Base-by-base conservation (phyloP, 176 grass and related monocot species). In the Rhynchospora pubera region DNA sequence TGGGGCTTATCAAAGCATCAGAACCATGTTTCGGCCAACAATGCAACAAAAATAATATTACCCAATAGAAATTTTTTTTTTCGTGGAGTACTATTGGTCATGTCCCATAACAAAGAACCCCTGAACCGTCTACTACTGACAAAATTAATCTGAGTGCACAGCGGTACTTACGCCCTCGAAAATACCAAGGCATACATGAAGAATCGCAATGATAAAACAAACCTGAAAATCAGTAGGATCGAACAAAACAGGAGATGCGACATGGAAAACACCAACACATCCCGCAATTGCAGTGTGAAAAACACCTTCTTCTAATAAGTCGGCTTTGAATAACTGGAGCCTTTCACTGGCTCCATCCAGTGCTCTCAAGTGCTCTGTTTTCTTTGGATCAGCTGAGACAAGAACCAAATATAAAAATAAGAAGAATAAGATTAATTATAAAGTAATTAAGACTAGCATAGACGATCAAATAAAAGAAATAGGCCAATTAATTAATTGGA, bases 261-360 rank as follows among this genome's bases (percentile, higher is more conserved):
- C 80, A 65, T 96, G 90, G 79, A 92, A 96, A 61, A 91, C 88
- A 48, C 85, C 91, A 10, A 89, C 89, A 6, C 88, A 97, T 2
- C 88, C 83, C 1, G 61, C 56, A 44, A 93, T 80, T 16, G 85
- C 83, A 1, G 48, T 15, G 19, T 57, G 67, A 52, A 91, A 74
- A 53, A 63, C 52, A 76, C 90, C 74, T n/a, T 84, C 70, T 65
- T 97, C 79, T 15, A 93, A 81, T 84, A 93, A 42, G 5, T 97
- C 89, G 3, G 91, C 91, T 66, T 87, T 87, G 77, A 97, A 89
- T 51, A 91, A 86, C 19, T 65, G 88, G 46, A 91, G 85, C 70
- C 92, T 97, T 82, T 86, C 85, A 11, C 76, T 82, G 16, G 88
- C 90, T 69, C 78, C 51, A 7, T 82, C 88, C 74, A 88, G 74